Evolutionary conservation across 352 stramenopile species (phyloP).

Genomic region (Pythium folliculosum): DNA sequence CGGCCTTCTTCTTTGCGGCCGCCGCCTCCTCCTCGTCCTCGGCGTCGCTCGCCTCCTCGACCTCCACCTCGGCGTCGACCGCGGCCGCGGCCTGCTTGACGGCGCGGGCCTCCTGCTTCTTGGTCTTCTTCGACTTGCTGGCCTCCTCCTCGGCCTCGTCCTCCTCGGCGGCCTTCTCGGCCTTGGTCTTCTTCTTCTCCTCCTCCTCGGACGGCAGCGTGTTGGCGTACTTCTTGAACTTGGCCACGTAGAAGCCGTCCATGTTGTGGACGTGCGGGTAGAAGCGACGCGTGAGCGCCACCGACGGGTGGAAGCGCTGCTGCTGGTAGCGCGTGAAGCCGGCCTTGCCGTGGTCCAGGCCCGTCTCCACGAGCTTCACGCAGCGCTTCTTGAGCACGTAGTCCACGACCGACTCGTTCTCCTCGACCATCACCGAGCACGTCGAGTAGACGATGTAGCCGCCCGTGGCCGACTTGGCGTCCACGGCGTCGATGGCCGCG

Average conservation of each 20-base stretch:
- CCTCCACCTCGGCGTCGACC: constrained; percentile 65
- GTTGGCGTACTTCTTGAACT: constrained; percentile 99
- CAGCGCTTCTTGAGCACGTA: constrained; percentile 98
- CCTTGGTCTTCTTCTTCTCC: constrained; percentile 74
- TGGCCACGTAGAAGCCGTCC: constrained; percentile 99
- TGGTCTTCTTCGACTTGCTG: constrained; percentile 78
- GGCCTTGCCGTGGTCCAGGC: constrained; percentile 96
- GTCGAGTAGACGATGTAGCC: constrained; percentile 99
- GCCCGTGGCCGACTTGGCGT: constrained; percentile 95
- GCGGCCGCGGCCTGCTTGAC: constrained; percentile 72
- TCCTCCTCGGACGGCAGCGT: constrained; percentile 75
- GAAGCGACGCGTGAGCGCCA: constrained; percentile 96
- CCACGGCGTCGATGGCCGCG: constrained; percentile 98
- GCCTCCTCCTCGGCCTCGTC: constrained; percentile 75
- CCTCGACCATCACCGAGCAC: constrained; percentile 93
- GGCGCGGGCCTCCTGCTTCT: constrained; percentile 76
- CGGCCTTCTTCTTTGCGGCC: constrained; percentile 42
- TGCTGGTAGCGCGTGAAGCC: constrained; percentile 95
- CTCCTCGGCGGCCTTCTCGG: constrained; percentile 53
- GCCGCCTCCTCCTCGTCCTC: constrained; percentile 51
- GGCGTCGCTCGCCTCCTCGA: constrained; percentile 52
- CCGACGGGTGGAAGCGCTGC: constrained; percentile 97
- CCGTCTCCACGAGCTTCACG: constrained; percentile 98
- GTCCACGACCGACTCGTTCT: constrained; percentile 98
- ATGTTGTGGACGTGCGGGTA: constrained; percentile 99